Base-by-base conservation (phyloP, 192 early-diverging fungal genomes). In the Backusella tarrabulga region DNA sequence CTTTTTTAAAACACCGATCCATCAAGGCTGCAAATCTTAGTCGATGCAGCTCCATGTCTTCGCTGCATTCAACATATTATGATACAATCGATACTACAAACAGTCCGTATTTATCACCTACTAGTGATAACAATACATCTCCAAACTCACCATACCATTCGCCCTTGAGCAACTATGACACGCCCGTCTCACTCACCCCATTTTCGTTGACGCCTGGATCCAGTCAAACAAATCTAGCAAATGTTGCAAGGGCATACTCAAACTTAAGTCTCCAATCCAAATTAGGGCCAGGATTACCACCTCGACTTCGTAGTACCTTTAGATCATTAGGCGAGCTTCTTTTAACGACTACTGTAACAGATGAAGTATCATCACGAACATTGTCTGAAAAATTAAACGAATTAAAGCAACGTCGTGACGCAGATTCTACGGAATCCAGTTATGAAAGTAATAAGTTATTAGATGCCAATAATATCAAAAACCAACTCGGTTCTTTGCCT, bases 111-210 rank as follows among this genome's bases (percentile, higher is more conserved):
- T 56, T 42, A 29, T 32, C 40, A 11, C 34, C 35, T 63, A 56
- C 34, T 56, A 34, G 0, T 73, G 26, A 29, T 19, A 21, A 70
- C 2, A 40, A 21, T 41, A 35, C 23, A 44, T 32, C 32, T 8
- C 44, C 42, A 34, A 63, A 60, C 7, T 74, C 67, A 14, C 34
- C 36, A 38, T 36, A 23, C 11, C 17, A 44, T n/a, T 54, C 71
- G 23, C 54, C 70, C 15, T 23, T 63, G 21, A 69, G 70, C 29
- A 26, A 40, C 17, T 69, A 79, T 56, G 67, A 42, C 6, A 73
- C 72, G 23, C 72, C 72, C 21, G 67, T 52, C 8, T 73, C 72
- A 54, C 52, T 70, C 19, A 76, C 75, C 0, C 68, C 75, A 63
- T 63, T 63, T 12, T 50, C 71, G 6, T 19, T 72, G 15, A 72